Conservation (phyloP, 306 rosid genomes). For the Glycine latifolia region DNA sequence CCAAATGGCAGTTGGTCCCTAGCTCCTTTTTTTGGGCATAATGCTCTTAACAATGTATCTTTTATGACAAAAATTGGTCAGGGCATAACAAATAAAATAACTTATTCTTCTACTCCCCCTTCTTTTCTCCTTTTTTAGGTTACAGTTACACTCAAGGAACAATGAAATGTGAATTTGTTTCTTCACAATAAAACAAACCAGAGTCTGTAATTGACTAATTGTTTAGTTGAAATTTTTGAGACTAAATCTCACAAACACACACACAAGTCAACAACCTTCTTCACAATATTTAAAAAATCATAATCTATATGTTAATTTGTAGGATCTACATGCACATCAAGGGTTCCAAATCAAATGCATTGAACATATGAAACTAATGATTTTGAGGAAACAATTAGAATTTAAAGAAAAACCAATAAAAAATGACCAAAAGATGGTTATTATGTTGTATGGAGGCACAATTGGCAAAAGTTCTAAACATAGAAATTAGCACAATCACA, state of each 20-base stretch:
- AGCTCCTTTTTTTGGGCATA: background rate
- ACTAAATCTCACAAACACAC: background rate
- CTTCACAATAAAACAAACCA: background rate
- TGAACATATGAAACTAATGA: conserved; percentile 14
- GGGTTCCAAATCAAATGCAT: conserved; percentile 35
- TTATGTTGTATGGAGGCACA: conserved; percentile 17
- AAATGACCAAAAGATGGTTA: conserved; percentile 8
- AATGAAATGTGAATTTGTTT: conserved; percentile 12
- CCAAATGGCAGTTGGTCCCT: background rate
- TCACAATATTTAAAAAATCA: background rate
- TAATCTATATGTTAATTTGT: conserved; percentile 8
- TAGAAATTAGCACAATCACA: conserved; percentile 22
- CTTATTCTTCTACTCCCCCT: background rate
- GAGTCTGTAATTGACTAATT: background rate
- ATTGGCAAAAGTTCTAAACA: conserved; percentile 5
- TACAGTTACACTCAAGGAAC: background rate
- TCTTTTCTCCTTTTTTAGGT: background rate
- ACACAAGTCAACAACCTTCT: background rate
- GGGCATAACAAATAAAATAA: conserved; percentile 1
- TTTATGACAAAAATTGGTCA: background rate
- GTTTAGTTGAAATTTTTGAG: background rate
- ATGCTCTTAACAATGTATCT: background rate
- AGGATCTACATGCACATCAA: conserved; percentile 28
- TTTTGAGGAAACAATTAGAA: background rate
- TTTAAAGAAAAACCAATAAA: background rate